Percentiles rank a stretch among this genome's conserved stretches.
Evolutionary conservation across 352 stramenopile genomes (phyloP).

Genomic region (Globisporangium cederbergense): DNA sequence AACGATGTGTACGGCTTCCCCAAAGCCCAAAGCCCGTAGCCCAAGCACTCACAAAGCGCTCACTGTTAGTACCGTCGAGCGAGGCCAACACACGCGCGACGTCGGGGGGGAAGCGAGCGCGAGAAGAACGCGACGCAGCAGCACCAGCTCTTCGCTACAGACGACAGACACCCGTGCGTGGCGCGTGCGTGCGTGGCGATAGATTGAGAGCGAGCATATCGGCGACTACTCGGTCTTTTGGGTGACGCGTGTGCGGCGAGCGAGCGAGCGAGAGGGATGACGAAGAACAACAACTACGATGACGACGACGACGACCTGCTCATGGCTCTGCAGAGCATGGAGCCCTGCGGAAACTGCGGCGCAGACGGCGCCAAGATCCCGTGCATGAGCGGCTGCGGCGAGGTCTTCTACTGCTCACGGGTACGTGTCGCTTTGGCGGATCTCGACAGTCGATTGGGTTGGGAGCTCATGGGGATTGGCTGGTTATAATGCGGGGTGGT

Average conservation of each 20-base stretch:
- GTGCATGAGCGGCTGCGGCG: conserved; percentile 82
- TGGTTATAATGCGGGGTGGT: neutral
- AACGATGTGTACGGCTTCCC: neutral
- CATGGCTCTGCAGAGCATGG: conserved; percentile 82
- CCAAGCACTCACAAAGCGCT: neutral
- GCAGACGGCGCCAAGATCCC: conserved; percentile 78
- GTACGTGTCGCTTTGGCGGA: conserved; percentile 26
- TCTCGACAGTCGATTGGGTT: conserved; percentile 2
- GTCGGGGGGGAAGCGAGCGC: neutral
- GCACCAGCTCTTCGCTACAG: neutral
- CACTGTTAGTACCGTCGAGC: neutral
- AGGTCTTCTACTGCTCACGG: conserved; percentile 87
- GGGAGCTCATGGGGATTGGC: neutral
- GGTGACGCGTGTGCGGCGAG: too few species aligned
- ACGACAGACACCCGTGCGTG: neutral
- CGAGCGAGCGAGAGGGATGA: conserved; percentile 23
- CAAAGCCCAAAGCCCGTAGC: neutral
- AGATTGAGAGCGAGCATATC: neutral
- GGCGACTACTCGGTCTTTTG: neutral
- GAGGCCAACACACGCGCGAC: neutral
- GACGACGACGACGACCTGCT: conserved; percentile 85
- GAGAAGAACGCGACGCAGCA: neutral
- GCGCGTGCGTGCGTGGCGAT: neutral
- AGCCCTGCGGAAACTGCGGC: conserved; percentile 83
- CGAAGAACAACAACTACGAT: conserved; percentile 79